Conservation (phyloP, 1,139 yeast species). For the Geotrichum bryndzae region DNA sequence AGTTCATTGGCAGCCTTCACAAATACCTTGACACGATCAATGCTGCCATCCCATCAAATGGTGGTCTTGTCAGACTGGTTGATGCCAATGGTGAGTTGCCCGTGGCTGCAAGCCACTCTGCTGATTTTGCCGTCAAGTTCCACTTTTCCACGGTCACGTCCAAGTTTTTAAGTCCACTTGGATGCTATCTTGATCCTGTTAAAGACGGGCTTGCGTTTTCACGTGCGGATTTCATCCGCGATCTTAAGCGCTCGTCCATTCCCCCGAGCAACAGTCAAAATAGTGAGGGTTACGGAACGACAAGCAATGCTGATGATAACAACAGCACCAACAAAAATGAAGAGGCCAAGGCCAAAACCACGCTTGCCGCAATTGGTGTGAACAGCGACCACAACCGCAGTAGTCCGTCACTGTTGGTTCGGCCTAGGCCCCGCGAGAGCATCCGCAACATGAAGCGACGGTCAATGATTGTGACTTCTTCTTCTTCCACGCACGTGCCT, state of each 20-base stretch:
- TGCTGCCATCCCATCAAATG: constrained; percentile 10
- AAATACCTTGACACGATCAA: constrained; percentile 12
- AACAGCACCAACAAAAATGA: neutral
- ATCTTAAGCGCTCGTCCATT: neutral
- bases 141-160: constrained; percentile 28
- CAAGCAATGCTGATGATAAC: neutral
- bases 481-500: neutral
- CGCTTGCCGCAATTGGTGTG: neutral
- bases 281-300: neutral
- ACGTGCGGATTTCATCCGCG: constrained; percentile 2
- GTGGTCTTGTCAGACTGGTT: constrained; percentile 5
- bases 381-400: neutral
- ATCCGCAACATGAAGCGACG: neutral
- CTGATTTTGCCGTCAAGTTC: constrained; percentile 20
- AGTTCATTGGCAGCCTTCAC: constrained; percentile 18
- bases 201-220: constrained; percentile 2
- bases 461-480: constrained; percentile 2
- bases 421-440: neutral
- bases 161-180: constrained; percentile 24
- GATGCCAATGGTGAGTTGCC: constrained; percentile 1
- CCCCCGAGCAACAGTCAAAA: neutral
- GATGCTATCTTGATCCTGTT: constrained; percentile 4
- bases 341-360: neutral
- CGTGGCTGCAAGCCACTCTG: neutral
- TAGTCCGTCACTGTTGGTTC: neutral